A percentile compares a stretch with the other conserved stretches of the same genome.
phyloP scores from a whole-genome alignment of 768 basidiomycete genomes.

The Calvatia gigantea region DNA sequence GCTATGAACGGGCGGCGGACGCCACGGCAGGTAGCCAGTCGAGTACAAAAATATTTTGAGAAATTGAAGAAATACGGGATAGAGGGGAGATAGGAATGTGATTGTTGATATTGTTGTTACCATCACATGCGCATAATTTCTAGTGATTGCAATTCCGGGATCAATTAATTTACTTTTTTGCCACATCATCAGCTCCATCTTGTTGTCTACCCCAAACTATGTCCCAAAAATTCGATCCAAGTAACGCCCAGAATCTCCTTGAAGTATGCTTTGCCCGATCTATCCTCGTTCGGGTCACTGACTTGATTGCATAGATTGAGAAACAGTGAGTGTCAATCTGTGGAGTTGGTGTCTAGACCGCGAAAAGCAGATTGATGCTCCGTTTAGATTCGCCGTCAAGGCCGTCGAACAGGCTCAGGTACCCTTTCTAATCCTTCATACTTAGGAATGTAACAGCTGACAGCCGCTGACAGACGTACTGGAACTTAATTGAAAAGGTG shows the following conservation, averaged over 20 bases:
- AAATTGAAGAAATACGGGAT: constrained; percentile 74
- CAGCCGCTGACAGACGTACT: constrained; percentile 70
- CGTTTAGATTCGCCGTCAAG: constrained; percentile 78
- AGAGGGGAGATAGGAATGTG: constrained; percentile 11
- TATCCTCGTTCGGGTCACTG: not conserved
- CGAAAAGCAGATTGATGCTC: not conserved
- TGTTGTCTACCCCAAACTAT: constrained; percentile 24
- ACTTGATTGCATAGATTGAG: constrained; percentile 64
- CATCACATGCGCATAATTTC: constrained; percentile 11
- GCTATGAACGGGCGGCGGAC: constrained; percentile 79
- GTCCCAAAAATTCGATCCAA: constrained; percentile 72
- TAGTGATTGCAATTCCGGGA: not conserved
- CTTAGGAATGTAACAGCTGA: not conserved
- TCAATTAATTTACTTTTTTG: constrained; percentile 8
- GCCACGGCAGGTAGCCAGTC: constrained; percentile 82
- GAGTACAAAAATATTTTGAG: constrained; percentile 86
- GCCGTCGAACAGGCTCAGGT: constrained; percentile 97
- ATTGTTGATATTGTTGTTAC: constrained; percentile 7
- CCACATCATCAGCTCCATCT: constrained; percentile 17
- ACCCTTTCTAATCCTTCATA: not conserved
- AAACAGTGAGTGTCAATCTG: constrained; percentile 71
- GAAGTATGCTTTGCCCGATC: constrained; percentile 54
- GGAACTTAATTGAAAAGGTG: constrained; percentile 86
- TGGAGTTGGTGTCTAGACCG: not conserved
- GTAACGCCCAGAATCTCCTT: constrained; percentile 86